Evolutionary conservation across 1,284 basidiomycete genomes (phyloP), one percentile per base, ranked within the genome.

Genomic region (Naganishia sp.): DNA sequence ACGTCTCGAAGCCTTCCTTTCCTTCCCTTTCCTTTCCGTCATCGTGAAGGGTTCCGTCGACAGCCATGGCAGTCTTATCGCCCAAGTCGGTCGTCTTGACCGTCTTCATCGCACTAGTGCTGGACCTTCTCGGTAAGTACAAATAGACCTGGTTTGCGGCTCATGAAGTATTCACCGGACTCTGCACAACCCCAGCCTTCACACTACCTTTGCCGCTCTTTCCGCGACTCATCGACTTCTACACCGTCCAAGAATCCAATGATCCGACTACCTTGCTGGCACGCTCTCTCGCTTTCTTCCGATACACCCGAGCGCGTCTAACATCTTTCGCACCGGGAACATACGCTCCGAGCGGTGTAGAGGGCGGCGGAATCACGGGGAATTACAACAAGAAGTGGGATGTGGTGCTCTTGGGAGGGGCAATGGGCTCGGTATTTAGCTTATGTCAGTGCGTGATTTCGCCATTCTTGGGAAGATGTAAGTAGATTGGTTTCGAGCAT

Each of bases 141-240:
- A 15, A 28, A n/a, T 25, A 10, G 3, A 9, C 11, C 28, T 53
- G 23, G 17, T 1, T 13, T 35, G 56, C 13, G 39, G 53, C 5
- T 18, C 9, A 9, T 13, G 35, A 6, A 13, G 35, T 39, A 13
- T 13, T 39, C 55, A 60, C 39, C 45, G 5, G 25, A n/a, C 25
- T 42, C 23, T 28, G 28, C 25, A 23, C 60, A 45, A 15, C 21
- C 28, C 43, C 73, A 87, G 91, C 92, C 15, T 94, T 94, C 78
- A 94, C 92, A n/a, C 90, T 94, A 51, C 92, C 92, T n/a, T 83
- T 94, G 39, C 92, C 92, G 41, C 85, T 94, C 46, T 94, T 94
- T 78, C 92, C 92, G 52, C 86, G 92, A 28, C 67, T 77, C 23
- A 77, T 75, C 43, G 69, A 67, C 80, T 94, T 90, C 90, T 94